Evolutionary conservation across 352 stramenopile species (phyloP), one percentile per base, ranked within the genome.

Genomic region (Phytopythium litorale): DNA sequence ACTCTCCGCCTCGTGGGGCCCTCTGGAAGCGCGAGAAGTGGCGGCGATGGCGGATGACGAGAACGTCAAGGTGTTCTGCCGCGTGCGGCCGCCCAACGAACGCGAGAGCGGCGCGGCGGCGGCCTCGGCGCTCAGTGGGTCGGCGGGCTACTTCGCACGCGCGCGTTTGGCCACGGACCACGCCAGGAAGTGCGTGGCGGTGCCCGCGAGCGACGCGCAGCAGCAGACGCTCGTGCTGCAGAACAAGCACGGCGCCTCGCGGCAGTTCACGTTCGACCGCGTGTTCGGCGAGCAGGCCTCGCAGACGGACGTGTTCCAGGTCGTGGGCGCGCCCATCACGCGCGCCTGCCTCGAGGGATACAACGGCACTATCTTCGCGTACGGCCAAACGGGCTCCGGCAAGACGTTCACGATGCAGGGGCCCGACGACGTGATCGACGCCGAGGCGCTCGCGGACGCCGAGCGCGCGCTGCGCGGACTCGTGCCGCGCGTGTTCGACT

Each of bases 251-350:
- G 67, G 66, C 35, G 18, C 60, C 19, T 56, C 84, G 5, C 79
- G 84, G 42, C 80, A 71, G n/a, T 97, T 97, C 62, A 97, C 88
- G 4, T 98, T 98, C 63, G 93, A 98, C 68, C 77, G 79, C 48
- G 89, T 97, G 5, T 98, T 98, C 72, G 75, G 85, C 56, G 91
- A 97, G 25, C 74, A 87, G 32, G 79, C 94, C 40, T 88, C 69
- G 19, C 97, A 99, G 77, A 81, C 87, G 59, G 82, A 98, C 49
- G 84, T 98, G 23, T 98, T 98, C 64, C 71, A 96, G 25, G 65
- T 79, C 11, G 87, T 96, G 7, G 93, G 87, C 18, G 83, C 78
- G 45, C 92, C 93, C 11, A 84, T 98, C 54, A 92, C 85, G 1
- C 71, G 72, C 35, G 81, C 86, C 19, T 94, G 84, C 67, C 68